Conservation (phyloP, 202 grass and related monocot genomes). For the Musa balbisiana region DNA sequence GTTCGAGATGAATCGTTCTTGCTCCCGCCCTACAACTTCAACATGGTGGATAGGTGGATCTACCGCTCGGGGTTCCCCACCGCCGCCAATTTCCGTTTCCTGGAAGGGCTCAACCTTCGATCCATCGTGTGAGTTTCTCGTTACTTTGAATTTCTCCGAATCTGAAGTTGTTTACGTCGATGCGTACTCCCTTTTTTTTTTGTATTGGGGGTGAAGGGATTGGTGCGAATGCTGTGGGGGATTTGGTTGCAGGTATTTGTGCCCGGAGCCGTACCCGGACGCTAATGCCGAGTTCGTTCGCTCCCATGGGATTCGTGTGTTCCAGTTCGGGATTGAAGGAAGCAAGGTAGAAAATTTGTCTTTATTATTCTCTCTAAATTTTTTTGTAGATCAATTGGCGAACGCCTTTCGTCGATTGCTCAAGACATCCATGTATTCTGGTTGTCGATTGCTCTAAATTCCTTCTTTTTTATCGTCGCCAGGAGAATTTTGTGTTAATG, state of each 20-base stretch:
- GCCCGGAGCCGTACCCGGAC: neutral
- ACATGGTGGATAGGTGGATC: constrained; percentile 1
- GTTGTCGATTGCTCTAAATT: too few relatives aligned
- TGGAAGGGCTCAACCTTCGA: neutral
- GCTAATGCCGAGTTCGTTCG: neutral
- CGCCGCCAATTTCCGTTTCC: neutral
- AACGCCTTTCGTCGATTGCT: too few relatives aligned
- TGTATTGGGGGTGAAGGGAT: neutral
- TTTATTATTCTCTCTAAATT: neutral
- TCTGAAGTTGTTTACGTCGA: too few relatives aligned
- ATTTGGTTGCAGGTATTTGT: neutral
- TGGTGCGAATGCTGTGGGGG: too few relatives aligned
- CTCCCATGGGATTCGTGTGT: neutral
- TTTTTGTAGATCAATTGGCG: neutral
- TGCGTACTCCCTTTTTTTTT: neutral
- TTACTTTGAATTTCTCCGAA: too few relatives aligned
- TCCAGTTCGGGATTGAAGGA: neutral
- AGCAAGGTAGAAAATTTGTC: neutral
- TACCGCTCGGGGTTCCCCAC: constrained; percentile 10
- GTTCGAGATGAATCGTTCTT: neutral
- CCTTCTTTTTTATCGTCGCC: too few relatives aligned
- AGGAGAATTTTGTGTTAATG: too few relatives aligned
- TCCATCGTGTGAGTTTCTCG: constrained; percentile 6
- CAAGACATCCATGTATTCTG: too few relatives aligned
- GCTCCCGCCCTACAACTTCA: constrained; percentile 1